Base-by-base conservation (phyloP, 306 rosid species). In the Cotoneaster glaucophyllus region DNA sequence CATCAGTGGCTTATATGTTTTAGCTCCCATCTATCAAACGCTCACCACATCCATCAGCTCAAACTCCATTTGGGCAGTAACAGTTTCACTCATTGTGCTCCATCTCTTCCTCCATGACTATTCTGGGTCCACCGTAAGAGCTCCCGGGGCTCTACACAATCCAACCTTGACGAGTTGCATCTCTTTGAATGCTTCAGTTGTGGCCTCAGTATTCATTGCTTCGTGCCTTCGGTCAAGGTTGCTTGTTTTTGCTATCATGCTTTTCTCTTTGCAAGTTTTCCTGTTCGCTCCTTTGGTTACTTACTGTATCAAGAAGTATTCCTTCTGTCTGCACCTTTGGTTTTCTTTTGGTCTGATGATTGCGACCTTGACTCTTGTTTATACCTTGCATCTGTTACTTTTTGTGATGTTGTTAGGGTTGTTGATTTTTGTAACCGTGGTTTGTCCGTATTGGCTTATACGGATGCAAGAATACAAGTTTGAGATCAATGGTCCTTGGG, bases 401-500 rank as follows among this genome's bases (percentile, higher is more conserved):
- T 91, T 90, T 52, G 87, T 82, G 71, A 57, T 91, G 84, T 78
- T 94, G 74, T 83, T 89, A 6, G 86, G 94, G 64, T 78, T 94
- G 78, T 67, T 94, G 88, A 78, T 91, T 54, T 91, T 88, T 80
- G 97, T 90, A 26, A 91, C 88, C 43, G 75, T 91, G 67, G 91
- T 90, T 4, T 94, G 98, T 72, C 98, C 96, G 44, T 91, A 86
- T 79, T 94, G 98, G 90, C 94, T 94, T 65, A 94, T 90, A 67
- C 79, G 93, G 81, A 89, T 94, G 81, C 96, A 91, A 73, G 94
- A 87, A 31, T 94, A 90, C 78, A 94, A 91, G 84, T 94, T 94
- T 80, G 96, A 88, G 84, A 94, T 94, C 75, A 91, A 91, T 80
- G 97, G 97, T 56, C 97, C 98, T 9, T 94, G 98, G 98, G 97